Conservation (phyloP, 345 rosid species). For the Acer campestre region DNA sequence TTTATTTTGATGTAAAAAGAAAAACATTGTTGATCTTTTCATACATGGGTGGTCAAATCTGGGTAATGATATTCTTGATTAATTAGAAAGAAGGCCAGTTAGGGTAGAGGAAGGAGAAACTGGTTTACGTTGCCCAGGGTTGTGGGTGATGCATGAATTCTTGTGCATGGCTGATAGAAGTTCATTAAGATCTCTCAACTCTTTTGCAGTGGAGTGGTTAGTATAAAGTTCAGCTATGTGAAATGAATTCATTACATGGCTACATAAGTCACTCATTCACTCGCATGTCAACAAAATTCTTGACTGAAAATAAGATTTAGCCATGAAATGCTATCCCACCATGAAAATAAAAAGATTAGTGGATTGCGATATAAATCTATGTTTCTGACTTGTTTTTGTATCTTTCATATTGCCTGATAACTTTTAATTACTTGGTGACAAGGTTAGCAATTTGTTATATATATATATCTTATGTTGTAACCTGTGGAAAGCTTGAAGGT, state of each 20-base stretch:
- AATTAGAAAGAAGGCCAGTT: not conserved
- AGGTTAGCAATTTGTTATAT: not conserved
- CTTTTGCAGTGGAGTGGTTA: not conserved
- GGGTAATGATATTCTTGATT: not conserved
- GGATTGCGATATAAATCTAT: not conserved
- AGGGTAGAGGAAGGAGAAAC: not conserved
- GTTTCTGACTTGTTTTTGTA: not conserved
- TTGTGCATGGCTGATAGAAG: not conserved
- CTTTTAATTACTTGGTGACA: not conserved
- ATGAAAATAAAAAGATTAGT: not conserved
- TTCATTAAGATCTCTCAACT: not conserved
- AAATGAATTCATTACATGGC: not conserved
- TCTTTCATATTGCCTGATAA: not conserved
- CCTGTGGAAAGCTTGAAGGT: constrained; percentile 2
- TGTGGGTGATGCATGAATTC: not conserved
- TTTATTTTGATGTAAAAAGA: not conserved
- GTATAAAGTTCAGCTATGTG: not conserved
- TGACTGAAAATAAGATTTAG: not conserved
- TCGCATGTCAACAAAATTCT: not conserved
- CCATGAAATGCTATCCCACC: not conserved
- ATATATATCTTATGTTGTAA: not conserved
- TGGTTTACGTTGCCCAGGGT: not conserved
- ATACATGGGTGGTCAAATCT: not conserved
- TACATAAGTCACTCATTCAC: not conserved
- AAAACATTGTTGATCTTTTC: not conserved